Evolutionary conservation across 2,329 filamentous ascomycete species (phyloP), one percentile per base, ranked within the genome.

Genomic region (Lachnellula arida): DNA sequence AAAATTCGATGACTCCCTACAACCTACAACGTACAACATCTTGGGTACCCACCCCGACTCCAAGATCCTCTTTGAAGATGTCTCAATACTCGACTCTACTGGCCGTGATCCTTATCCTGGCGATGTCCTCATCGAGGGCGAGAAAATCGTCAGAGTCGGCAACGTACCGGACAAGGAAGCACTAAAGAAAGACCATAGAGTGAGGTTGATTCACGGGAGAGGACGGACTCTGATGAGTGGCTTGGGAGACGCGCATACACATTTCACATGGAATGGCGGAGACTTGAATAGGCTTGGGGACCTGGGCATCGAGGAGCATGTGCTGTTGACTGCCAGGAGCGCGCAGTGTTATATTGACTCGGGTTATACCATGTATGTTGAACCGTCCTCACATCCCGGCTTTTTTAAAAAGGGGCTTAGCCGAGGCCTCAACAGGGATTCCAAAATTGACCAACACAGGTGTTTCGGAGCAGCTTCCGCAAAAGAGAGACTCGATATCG

Each of bases 151-250:
- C 7, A 57, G 61, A 15, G 68, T 71, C 12, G 68, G 69, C 1
- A 50, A 53, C 4, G 65, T 71, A 4, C 58, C 63, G 12, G 56
- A 62, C 46, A 53, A 50, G 8, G 62, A 64, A 4, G 56, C 57
- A 2, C 48, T 70, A 5, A 58, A 64, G 44, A 59, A 55, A n/a
- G 55, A 67, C 40, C 52, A 60, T 3, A 57, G 52, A 37, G 53
- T 62, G 5, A 48, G 61, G 46, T 50, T 62, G 2, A 57, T 61
- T 17, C 9, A 61, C 34, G 60, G 61, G 4, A 50, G 54, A 22
- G 57, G 60, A 23, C 67, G 76, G 19, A 79, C 77, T 1, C 60
- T 80, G 25, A 79, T 79, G 73, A 72, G 72, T n/a, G 77, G 77
- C 0, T 66, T 79, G 0, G 75, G 76, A 1, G 77, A 80, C 57